These are phyloP conservation scores for Nymphaea thermarum DNA, from an alignment of 164 flowering plant species.

Conservation along the genomic window DNA sequence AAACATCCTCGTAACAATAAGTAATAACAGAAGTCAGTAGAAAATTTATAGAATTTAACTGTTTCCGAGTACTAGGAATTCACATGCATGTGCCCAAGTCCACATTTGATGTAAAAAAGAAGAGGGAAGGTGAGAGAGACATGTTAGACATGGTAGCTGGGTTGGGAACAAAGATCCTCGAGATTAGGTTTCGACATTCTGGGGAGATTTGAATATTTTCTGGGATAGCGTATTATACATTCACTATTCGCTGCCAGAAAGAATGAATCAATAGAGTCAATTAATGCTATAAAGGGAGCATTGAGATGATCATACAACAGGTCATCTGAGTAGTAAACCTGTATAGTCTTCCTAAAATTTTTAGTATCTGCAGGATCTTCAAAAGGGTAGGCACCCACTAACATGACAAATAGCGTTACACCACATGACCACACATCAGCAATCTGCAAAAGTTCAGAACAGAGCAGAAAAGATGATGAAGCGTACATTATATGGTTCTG, in stretches of 20 bases:
- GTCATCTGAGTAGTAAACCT: not conserved
- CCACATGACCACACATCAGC: slow-evolving; percentile 99
- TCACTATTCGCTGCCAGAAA: slow-evolving; percentile 88
- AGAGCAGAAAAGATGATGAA: no score
- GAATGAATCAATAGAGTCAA: not conserved
- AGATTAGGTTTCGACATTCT: slow-evolving; percentile 68
- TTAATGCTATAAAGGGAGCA: not conserved
- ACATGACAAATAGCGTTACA: slow-evolving; percentile 83
- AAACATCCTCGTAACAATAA: not conserved
- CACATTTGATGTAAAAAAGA: no score
- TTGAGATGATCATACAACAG: not conserved
- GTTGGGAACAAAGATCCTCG: slow-evolving; percentile 65
- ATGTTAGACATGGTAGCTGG: slow-evolving; percentile 27
- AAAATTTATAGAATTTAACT: no score
- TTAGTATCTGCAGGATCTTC: slow-evolving; percentile 85
- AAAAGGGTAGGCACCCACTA: slow-evolving; percentile 84
- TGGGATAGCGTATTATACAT: slow-evolving; percentile 72
- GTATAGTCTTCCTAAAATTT: slow-evolving; percentile 68
- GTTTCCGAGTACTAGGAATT: no score
- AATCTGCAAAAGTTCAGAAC: no score
- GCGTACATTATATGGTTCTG: no score
- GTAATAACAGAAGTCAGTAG: no score
- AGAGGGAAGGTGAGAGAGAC: not conserved
- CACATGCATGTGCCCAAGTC: not conserved
- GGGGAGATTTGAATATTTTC: slow-evolving; percentile 78